Percentiles rank a stretch among this genome's conserved stretches.
phyloP scores from a whole-genome alignment of 257 asterid genomes.

The Fraxinus pennsylvanica region DNA sequence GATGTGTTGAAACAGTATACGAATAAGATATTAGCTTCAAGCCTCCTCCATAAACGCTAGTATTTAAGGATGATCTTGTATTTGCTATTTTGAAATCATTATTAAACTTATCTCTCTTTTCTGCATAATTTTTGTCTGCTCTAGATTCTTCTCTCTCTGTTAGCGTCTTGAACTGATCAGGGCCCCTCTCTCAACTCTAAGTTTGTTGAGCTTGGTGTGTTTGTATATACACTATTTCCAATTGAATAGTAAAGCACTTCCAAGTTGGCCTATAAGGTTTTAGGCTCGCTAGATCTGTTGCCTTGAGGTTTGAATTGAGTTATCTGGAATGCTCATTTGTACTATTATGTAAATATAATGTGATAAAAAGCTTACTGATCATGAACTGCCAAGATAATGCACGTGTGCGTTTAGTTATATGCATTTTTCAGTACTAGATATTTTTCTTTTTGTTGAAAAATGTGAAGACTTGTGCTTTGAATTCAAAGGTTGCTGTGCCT shows the following conservation, averaged over 20 bases:
- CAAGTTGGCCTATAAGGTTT: conserved; percentile 4
- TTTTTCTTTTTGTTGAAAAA: neutral
- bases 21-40: neutral
- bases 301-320: conserved; percentile 16
- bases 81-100: neutral
- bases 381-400: conserved; percentile 2
- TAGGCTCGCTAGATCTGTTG: conserved; percentile 2
- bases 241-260: neutral
- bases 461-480: conserved; percentile 19
- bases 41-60: neutral
- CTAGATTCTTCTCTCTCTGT: neutral
- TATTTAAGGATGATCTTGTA: neutral
- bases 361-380: neutral
- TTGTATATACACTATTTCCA: neutral
- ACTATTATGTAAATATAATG: neutral
- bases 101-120: neutral
- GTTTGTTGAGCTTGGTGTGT: conserved; percentile 10
- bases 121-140: neutral
- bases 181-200: neutral
- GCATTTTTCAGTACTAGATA: neutral
- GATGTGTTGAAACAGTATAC: neutral
- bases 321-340: conserved; percentile 1
- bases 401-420: neutral
- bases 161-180: neutral
- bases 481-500: conserved; percentile 83